Evolutionary conservation across 768 basidiomycete species (phyloP).

Genomic region (Hortiboletus campestris): DNA sequence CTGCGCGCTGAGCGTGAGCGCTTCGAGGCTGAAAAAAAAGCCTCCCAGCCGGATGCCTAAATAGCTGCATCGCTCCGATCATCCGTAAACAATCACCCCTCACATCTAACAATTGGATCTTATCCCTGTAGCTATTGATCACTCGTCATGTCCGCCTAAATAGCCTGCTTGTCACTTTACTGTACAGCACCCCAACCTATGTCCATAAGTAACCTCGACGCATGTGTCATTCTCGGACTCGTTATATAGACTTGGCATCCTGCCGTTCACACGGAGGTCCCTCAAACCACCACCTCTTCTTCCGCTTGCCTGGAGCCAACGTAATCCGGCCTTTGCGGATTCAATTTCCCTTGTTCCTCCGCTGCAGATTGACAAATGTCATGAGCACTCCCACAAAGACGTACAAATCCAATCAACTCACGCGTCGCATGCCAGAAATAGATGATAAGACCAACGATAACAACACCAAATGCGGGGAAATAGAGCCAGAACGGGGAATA

Average conservation of each 20-base stretch:
- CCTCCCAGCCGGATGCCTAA: conserved; percentile 24
- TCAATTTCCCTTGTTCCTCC: conserved; percentile 67
- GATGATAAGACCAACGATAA: conserved; percentile 68
- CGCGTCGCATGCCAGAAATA: conserved; percentile 88
- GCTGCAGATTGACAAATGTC: conserved; percentile 38
- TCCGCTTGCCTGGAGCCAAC: conserved; percentile 34
- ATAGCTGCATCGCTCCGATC: conserved; percentile 11
- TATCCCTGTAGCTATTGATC: conserved; percentile 17
- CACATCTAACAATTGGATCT: conserved; percentile 29
- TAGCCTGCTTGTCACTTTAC: neutral
- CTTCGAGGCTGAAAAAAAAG: conserved; percentile 48
- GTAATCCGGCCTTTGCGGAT: conserved; percentile 61
- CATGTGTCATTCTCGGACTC: neutral
- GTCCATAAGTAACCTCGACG: neutral
- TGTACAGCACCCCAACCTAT: neutral
- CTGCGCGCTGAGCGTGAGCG: conserved; percentile 32
- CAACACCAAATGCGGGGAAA: conserved; percentile 73
- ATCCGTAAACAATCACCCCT: conserved; percentile 24
- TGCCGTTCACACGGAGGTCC: neutral
- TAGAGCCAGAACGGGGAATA: conserved; percentile 87
- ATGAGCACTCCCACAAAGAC: conserved; percentile 4
- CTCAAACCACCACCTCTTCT: conserved; percentile 16
- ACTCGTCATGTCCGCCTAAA: neutral
- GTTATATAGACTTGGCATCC: neutral
- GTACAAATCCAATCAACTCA: conserved; percentile 39